phyloP scores from a whole-genome alignment of 2,329 filamentous ascomycete species.

The Ophiocordyceps camponoti-leonardi region DNA sequence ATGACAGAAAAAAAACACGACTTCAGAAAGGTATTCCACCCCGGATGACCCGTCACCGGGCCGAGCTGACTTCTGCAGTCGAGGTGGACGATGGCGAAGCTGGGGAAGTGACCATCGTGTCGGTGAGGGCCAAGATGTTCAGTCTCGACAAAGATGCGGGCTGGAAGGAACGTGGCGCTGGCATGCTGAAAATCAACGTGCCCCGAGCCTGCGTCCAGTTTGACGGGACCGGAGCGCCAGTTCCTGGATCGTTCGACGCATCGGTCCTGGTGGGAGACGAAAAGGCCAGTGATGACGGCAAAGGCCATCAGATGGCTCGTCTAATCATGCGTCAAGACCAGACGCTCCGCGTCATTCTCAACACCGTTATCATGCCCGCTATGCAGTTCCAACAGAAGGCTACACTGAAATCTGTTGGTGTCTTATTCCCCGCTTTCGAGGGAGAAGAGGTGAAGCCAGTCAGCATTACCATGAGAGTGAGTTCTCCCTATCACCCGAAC shows the following conservation, averaged over 20 bases:
- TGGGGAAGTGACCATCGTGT: slow-evolving; percentile 58
- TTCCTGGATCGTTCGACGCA: slow-evolving; percentile 37
- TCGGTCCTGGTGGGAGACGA: slow-evolving; percentile 31
- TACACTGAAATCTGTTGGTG: slow-evolving; percentile 50
- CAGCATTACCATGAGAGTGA: slow-evolving; percentile 44
- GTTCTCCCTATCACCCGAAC: slow-evolving; percentile 5
- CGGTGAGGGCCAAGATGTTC: slow-evolving; percentile 71
- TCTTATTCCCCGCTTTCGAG: slow-evolving; percentile 49
- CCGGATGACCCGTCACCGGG: background rate
- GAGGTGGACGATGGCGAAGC: slow-evolving; percentile 74
- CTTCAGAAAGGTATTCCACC: slow-evolving; percentile 49
- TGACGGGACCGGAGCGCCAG: slow-evolving; percentile 30
- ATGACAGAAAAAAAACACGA: slow-evolving; percentile 48
- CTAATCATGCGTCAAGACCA: slow-evolving; percentile 86
- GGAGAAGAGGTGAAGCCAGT: slow-evolving; percentile 35
- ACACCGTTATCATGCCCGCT: slow-evolving; percentile 61
- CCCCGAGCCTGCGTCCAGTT: slow-evolving; percentile 38
- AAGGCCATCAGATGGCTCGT: slow-evolving; percentile 38
- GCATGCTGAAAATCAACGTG: slow-evolving; percentile 72
- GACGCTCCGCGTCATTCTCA: slow-evolving; percentile 71
- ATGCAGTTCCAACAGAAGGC: slow-evolving; percentile 69
- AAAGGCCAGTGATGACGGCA: slow-evolving; percentile 11
- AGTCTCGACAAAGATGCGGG: slow-evolving; percentile 52
- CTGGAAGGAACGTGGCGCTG: slow-evolving; percentile 83
- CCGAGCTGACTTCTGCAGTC: slow-evolving; percentile 22